Conservation (phyloP, 331 rosid genomes). For the Arachis monticola region DNA sequence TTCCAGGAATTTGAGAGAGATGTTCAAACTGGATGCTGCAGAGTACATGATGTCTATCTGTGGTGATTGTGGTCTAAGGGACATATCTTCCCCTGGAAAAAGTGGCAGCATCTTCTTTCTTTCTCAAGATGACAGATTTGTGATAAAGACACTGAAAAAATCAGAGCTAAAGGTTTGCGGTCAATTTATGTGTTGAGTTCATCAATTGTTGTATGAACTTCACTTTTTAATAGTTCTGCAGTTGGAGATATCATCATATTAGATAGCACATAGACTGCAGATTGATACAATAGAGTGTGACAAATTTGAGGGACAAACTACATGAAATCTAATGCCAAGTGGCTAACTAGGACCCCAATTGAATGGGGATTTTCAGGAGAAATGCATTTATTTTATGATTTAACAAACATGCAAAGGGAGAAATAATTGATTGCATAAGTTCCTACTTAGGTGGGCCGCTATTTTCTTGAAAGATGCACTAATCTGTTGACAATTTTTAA, state of each 20-base stretch:
- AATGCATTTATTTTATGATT: neutral
- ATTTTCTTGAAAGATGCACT: neutral
- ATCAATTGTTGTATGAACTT: constrained; percentile 17
- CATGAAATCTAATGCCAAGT: constrained; percentile 26
- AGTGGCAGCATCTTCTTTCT: constrained; percentile 96
- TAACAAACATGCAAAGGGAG: neutral
- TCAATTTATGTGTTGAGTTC: constrained; percentile 25
- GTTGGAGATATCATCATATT: neutral
- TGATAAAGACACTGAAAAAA: constrained; percentile 80
- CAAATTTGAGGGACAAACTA: constrained; percentile 8
- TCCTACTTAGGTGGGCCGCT: neutral
- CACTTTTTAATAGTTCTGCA: neutral
- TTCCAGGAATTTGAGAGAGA: constrained; percentile 91
- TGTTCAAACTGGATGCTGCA: constrained; percentile 95
- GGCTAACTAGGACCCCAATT: neutral
- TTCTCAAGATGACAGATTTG: constrained; percentile 90
- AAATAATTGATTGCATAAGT: neutral
- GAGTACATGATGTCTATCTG: constrained; percentile 98
- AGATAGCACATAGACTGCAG: neutral
- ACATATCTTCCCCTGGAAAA: constrained; percentile 85
- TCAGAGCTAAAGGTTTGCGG: constrained; percentile 81
- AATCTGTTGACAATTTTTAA: neutral
- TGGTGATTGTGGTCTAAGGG: constrained; percentile 81
- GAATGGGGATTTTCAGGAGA: neutral
- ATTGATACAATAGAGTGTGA: neutral